Base-by-base conservation (phyloP, 2,329 filamentous ascomycete species). In the Colletotrichum lupini region DNA sequence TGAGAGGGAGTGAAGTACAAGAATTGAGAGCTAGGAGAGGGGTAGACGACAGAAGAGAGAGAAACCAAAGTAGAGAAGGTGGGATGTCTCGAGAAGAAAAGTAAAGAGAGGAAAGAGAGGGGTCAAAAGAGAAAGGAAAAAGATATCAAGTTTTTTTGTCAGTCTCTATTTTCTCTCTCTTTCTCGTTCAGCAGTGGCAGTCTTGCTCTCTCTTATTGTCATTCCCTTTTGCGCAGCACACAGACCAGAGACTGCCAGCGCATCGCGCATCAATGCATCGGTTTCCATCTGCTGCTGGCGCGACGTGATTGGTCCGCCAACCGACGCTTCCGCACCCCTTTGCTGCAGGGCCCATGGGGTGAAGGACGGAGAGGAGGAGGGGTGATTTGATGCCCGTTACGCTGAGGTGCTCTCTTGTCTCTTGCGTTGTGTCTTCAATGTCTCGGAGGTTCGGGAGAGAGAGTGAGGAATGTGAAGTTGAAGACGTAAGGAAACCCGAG, bases 181-280 rank as follows among this genome's bases (percentile, higher is more conserved):
- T 49, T 57, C 52, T 59, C 61, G 46, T 14, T 49, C 42, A 49
- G 42, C 19, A 49, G 37, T 35, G 32, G 32, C 42, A 49, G 16
- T n/a, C 42, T 49, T 42, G 37, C 42, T 56, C 53, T 66, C 28
- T 57, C 65, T 75, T 68, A 70, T 72, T 75, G 59, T 52, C 70
- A 69, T 60, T 64, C 24, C 42, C 32, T 35, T 63, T 72, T 68
- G 60, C 78, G 81, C 81, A 82, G 81, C 80, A 82, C 81, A 83
- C 80, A 82, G 81, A 80, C 81, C 82, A 83, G 53, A 68, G 37
- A 72, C 24, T 77, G 76, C 76, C 76, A 77, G 75, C 76, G 75
- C 76, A 76, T 76, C 74, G 53, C 74, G 75, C 75, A 76, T 73
- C 70, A 65, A 73, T 70, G 70, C 67, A 70, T 61, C 56, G 28